These are phyloP conservation scores for Gastrolobium bilobum DNA, from an alignment of 306 rosid genomes.

Conservation along the genomic window DNA sequence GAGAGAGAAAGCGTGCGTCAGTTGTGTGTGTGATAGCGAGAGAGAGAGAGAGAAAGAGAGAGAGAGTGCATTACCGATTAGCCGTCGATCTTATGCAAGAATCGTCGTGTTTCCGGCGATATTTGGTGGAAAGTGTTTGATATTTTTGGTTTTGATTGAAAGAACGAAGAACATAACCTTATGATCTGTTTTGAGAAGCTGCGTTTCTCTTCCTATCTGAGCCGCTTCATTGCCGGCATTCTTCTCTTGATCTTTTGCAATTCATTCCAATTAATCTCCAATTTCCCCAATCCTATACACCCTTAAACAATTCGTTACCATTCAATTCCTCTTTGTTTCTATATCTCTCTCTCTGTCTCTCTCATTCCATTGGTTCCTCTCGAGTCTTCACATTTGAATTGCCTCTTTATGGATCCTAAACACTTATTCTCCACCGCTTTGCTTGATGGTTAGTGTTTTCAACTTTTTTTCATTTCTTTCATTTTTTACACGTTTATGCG, in stretches of 20 bases:
- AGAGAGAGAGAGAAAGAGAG: slow-evolving; percentile 11
- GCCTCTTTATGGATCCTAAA: slow-evolving; percentile 54
- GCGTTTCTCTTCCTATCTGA: slow-evolving; percentile 56
- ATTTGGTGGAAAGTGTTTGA: slow-evolving; percentile 1
- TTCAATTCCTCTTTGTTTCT: neutral
- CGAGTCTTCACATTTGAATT: neutral
- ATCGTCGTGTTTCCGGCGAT: slow-evolving; percentile 45
- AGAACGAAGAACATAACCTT: slow-evolving; percentile 17
- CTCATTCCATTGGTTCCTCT: neutral
- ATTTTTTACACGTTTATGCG: no score
- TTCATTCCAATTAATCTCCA: slow-evolving; percentile 65
- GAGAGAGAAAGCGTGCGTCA: slow-evolving; percentile 1
- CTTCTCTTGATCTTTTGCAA: slow-evolving; percentile 62
- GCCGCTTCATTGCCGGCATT: slow-evolving; percentile 77
- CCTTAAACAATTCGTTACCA: slow-evolving; percentile 24
- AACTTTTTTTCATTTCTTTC: neutral
- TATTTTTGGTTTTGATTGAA: slow-evolving; percentile 1
- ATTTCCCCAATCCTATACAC: slow-evolving; percentile 72
- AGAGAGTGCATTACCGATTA: neutral
- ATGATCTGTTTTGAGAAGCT: slow-evolving; percentile 63
- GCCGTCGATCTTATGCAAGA: slow-evolving; percentile 53
- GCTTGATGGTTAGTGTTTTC: slow-evolving; percentile 58
- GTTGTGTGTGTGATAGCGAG: neutral
- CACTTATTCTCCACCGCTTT: slow-evolving; percentile 51
- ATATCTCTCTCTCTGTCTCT: neutral